phyloP scores from a whole-genome alignment of 495 filamentous ascomycete genomes.

The Podospora pseudopauciseta region DNA sequence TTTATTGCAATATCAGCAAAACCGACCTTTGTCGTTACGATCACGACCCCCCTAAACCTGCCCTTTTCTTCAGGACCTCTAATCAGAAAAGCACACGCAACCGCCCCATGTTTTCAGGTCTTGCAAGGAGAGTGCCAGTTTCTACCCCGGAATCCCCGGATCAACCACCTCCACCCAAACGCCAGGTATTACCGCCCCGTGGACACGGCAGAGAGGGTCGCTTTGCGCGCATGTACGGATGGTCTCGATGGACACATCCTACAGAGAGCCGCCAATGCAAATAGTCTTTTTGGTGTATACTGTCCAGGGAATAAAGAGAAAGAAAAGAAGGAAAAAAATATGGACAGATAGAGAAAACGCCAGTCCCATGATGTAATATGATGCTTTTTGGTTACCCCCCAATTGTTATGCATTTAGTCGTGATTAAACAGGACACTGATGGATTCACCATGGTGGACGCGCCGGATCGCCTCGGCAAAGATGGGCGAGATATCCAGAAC shows the following conservation, averaged over 20 bases:
- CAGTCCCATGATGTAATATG: slow-evolving; percentile 17
- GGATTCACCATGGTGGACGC: slow-evolving; percentile 96
- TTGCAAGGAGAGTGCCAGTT: slow-evolving; percentile 1
- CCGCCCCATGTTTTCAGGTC: slow-evolving; percentile 3
- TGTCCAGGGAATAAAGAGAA: slow-evolving; percentile 16
- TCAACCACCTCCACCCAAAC: background rate
- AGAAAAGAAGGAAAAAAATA: slow-evolving; percentile 8
- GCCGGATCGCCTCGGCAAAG: slow-evolving; percentile 94
- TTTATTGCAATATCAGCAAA: background rate
- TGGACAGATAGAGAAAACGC: slow-evolving; percentile 19
- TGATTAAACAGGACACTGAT: slow-evolving; percentile 97
- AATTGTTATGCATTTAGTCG: slow-evolving; percentile 50
- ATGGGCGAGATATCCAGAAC: slow-evolving; percentile 87
- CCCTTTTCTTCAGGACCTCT: background rate
- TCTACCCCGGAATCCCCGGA: slow-evolving; percentile 9
- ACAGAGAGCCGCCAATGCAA: slow-evolving; percentile 29
- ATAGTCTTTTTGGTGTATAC: slow-evolving; percentile 23
- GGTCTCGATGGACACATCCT: slow-evolving; percentile 9
- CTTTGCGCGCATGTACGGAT: slow-evolving; percentile 7
- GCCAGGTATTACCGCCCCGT: background rate
- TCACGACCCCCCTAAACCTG: background rate
- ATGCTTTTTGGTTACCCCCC: slow-evolving; percentile 21
- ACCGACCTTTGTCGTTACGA: background rate
- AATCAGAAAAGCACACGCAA: slow-evolving; percentile 5
- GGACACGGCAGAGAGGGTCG: background rate